Percentiles rank a stretch among this genome's conserved stretches.
These are phyloP conservation scores for Xylariaceae sp. DNA, from an alignment of 2,329 filamentous ascomycete genomes.

Conservation along the genomic window DNA sequence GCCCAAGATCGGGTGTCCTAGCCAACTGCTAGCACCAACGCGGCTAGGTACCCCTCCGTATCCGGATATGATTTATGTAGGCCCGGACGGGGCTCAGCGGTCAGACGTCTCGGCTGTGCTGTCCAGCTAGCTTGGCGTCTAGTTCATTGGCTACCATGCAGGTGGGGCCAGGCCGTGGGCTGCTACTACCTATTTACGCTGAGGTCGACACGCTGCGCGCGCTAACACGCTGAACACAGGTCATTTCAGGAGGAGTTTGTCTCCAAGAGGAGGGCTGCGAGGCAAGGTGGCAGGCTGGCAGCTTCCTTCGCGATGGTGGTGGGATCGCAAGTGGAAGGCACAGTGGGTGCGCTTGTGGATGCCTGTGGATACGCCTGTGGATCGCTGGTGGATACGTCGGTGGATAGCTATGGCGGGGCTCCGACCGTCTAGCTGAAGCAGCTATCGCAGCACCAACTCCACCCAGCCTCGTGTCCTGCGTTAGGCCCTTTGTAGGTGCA, in stretches of 20 bases:
- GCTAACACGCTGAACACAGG: slow-evolving; percentile 1
- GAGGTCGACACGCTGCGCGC: background rate
- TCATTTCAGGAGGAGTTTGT: background rate
- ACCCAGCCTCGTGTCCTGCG: slow-evolving; percentile 6
- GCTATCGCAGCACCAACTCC: slow-evolving; percentile 3
- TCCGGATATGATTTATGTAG: background rate
- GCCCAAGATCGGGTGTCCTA: background rate
- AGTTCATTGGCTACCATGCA: background rate
- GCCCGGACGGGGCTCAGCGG: background rate
- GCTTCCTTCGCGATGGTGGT: too few relatives aligned
- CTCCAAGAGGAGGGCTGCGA: background rate
- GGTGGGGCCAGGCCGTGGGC: background rate
- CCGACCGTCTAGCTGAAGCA: background rate
- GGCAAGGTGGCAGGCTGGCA: background rate
- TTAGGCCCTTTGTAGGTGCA: slow-evolving; percentile 4
- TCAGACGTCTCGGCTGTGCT: background rate
- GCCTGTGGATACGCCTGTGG: background rate
- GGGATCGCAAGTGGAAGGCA: too few relatives aligned
- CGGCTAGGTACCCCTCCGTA: background rate
- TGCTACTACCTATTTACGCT: background rate
- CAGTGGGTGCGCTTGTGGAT: too few relatives aligned
- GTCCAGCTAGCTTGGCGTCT: background rate
- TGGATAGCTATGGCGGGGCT: slow-evolving; percentile 11
- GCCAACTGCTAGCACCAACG: background rate
- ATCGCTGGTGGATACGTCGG: background rate